Evolutionary conservation across 495 filamentous ascomycete genomes (phyloP).

Genomic region (Lasiosphaeria ovina): DNA sequence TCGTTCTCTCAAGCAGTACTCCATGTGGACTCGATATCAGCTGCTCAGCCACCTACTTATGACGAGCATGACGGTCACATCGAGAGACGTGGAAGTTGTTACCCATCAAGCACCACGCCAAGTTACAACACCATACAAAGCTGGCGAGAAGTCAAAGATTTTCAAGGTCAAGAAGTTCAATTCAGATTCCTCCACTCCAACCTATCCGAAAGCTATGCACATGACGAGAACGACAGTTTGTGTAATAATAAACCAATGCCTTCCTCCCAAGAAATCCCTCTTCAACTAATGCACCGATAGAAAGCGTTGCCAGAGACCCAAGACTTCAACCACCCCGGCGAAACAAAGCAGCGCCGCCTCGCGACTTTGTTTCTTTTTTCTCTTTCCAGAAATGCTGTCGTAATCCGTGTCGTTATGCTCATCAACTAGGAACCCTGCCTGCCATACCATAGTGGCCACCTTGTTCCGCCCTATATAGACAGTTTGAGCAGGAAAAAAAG

Average conservation of each 20-base stretch:
- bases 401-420: conserved; percentile 5
- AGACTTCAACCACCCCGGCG: neutral
- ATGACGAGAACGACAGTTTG: neutral
- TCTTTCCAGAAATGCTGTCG: neutral
- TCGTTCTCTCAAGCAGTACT: too few relatives aligned
- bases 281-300: neutral
- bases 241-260: neutral
- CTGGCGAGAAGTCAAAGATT: too few relatives aligned
- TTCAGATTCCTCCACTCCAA: too few relatives aligned
- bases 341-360: neutral
- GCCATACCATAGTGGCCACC: neutral
- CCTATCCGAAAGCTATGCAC: too few relatives aligned
- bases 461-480: neutral
- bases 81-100: too few relatives aligned
- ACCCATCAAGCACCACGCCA: too few relatives aligned
- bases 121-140: too few relatives aligned
- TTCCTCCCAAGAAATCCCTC: neutral
- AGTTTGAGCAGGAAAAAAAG: neutral
- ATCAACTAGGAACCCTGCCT: neutral
- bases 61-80: too few relatives aligned
- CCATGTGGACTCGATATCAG: too few relatives aligned
- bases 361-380: neutral
- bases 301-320: neutral
- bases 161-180: too few relatives aligned
- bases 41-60: too few relatives aligned